Evolutionary conservation across 75 land plant genomes (phyloP).

Genomic region (Pinus albicaulis): DNA sequence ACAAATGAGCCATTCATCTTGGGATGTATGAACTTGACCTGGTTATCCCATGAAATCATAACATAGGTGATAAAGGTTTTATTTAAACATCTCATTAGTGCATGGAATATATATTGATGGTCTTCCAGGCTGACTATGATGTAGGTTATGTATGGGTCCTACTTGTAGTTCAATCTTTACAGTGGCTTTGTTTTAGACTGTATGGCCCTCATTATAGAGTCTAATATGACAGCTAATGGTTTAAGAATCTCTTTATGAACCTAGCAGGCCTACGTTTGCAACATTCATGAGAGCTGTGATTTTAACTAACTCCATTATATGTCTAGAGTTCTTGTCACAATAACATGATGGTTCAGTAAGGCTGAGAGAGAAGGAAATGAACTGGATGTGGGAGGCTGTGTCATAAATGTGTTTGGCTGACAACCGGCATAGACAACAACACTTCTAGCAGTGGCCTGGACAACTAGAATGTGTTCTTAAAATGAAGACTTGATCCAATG

Average conservation of each 20-base stretch:
- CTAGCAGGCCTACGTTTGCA: not conserved
- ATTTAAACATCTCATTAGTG: not conserved
- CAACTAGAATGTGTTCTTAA: too few species aligned
- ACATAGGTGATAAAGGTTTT: not conserved
- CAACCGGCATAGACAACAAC: too few species aligned
- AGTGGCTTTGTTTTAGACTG: too few species aligned
- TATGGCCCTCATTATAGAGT: too few species aligned
- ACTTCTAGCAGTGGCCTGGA: too few species aligned
- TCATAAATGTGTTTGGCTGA: too few species aligned
- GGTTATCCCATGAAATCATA: not conserved
- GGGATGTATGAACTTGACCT: not conserved
- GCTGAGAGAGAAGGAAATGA: too few species aligned
- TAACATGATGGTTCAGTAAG: too few species aligned
- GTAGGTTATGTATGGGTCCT: not conserved
- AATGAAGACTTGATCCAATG: too few species aligned
- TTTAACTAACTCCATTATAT: not conserved
- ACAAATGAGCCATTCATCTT: not conserved
- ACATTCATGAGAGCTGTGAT: not conserved
- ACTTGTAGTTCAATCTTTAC: not conserved
- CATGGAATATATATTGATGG: not conserved
- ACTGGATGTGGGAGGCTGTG: too few species aligned
- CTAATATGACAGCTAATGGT: too few species aligned
- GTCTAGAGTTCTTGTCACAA: not conserved
- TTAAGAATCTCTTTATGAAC: not conserved
- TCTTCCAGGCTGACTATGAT: not conserved